Percentiles rank a stretch among this genome's conserved stretches.
phyloP scores from a whole-genome alignment of 306 rosid genomes.

The Cucurbita argyrosperma region DNA sequence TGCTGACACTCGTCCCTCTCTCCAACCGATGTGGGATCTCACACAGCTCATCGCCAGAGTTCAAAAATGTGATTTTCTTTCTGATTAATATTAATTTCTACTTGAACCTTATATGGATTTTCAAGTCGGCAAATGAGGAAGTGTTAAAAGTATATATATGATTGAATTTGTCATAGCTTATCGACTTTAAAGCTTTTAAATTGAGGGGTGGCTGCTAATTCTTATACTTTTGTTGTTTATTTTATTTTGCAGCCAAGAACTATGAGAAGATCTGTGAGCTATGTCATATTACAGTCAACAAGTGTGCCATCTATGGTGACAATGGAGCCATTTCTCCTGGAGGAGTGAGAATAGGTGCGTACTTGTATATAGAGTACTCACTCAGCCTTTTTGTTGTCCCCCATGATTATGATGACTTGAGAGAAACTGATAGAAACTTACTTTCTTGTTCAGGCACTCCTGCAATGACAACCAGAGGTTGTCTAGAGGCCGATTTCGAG shows the following conservation, averaged over 20 bases:
- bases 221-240: slow-evolving; percentile 13
- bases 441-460: slow-evolving; percentile 49
- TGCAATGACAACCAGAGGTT: slow-evolving; percentile 88
- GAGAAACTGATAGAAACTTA: not conserved
- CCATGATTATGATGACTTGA: not conserved
- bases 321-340: slow-evolving; percentile 60
- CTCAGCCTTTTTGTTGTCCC: not conserved
- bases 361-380: not conserved
- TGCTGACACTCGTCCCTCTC: too few relatives aligned
- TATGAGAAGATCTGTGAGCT: slow-evolving; percentile 75
- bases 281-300: slow-evolving; percentile 61
- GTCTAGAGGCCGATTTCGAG: slow-evolving; percentile 70
- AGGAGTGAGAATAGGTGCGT: slow-evolving; percentile 77
- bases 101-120: too few relatives aligned
- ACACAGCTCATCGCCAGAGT: too few relatives aligned
- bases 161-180: too few relatives aligned
- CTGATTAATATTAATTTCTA: too few relatives aligned
- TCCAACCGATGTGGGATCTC: too few relatives aligned
- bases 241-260: slow-evolving; percentile 40
- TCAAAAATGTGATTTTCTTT: too few relatives aligned
- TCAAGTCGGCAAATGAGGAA: too few relatives aligned
- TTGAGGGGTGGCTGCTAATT: not conserved
- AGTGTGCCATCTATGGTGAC: slow-evolving; percentile 49
- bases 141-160: too few relatives aligned
- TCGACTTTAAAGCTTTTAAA: too few relatives aligned